Evolutionary conservation across 495 filamentous ascomycete species (phyloP).

Genomic region (Wilcoxina mikolae): DNA sequence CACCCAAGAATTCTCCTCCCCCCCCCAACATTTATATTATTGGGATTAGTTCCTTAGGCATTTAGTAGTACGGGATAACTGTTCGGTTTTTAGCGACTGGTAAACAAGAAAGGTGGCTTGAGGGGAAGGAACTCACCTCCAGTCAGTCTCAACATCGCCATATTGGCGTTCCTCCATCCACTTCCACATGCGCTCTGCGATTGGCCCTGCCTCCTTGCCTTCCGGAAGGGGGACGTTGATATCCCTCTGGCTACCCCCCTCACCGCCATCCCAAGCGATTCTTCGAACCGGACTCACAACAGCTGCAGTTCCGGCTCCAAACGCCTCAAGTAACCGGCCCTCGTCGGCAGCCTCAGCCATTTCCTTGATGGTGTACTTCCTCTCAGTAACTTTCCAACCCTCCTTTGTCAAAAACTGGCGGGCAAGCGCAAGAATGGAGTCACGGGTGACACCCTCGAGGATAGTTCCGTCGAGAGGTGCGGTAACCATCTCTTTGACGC

Average conservation of each 20-base stretch:
- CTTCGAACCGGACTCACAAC: conserved; percentile 66
- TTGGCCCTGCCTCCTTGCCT: conserved; percentile 69
- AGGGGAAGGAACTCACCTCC: conserved; percentile 32
- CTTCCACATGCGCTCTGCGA: conserved; percentile 71
- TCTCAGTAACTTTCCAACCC: conserved; percentile 78
- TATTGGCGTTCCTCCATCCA: conserved; percentile 96
- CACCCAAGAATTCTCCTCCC: no score
- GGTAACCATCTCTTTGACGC: conserved; percentile 77
- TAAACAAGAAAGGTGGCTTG: background rate
- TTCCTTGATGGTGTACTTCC: conserved; percentile 77
- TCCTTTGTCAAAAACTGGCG: conserved; percentile 65
- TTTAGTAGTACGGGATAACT: background rate
- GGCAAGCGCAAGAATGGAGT: conserved; percentile 71
- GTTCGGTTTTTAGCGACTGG: background rate
- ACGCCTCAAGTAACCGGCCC: conserved; percentile 77
- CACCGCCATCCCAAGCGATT: conserved; percentile 70
- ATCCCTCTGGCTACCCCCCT: conserved; percentile 56
- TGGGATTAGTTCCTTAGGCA: background rate
- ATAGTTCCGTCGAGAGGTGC: conserved; percentile 96
- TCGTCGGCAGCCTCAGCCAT: conserved; percentile 64
- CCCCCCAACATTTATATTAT: no score
- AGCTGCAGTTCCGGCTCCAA: conserved; percentile 84
- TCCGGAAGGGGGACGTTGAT: conserved; percentile 33
- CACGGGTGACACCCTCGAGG: conserved; percentile 80
- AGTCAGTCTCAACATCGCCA: conserved; percentile 75